Evolutionary conservation across 1,139 yeast species (phyloP).

Genomic region (Sugiyamaella grinbergsii): DNA sequence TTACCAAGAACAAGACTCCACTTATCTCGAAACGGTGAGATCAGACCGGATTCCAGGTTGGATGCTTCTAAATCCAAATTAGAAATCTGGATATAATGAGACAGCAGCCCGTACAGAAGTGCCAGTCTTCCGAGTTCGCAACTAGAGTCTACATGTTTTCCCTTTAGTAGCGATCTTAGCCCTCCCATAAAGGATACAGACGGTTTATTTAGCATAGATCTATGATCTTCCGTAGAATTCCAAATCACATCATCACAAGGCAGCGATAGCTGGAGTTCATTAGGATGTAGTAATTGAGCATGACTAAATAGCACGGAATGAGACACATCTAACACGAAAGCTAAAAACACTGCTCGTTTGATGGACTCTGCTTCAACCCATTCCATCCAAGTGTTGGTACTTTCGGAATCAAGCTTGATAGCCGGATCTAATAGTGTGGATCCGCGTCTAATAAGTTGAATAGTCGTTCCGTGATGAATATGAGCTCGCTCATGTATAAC

Average conservation of each 20-base stretch:
- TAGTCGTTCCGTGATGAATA: slow-evolving; percentile 74
- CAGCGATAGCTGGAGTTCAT: slow-evolving; percentile 67
- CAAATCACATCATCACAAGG: slow-evolving; percentile 82
- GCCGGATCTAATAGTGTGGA: slow-evolving; percentile 52
- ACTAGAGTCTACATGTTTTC: slow-evolving; percentile 20
- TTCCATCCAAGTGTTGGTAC: slow-evolving; percentile 46
- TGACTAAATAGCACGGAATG: slow-evolving; percentile 85
- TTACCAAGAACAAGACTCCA: slow-evolving; percentile 18
- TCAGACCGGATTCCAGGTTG: slow-evolving; percentile 18
- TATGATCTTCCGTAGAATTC: slow-evolving; percentile 49
- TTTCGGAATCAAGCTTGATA: slow-evolving; percentile 29
- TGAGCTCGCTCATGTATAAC: slow-evolving; percentile 67
- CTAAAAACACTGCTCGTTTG: slow-evolving; percentile 76
- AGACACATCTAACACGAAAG: slow-evolving; percentile 74
- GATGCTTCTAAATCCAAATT: slow-evolving; percentile 26
- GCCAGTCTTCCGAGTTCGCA: slow-evolving; percentile 27
- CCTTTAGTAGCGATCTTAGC: slow-evolving; percentile 11
- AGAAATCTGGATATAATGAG: slow-evolving; percentile 25
- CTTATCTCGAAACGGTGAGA: slow-evolving; percentile 23
- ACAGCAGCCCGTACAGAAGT: slow-evolving; percentile 25
- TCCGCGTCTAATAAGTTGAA: slow-evolving; percentile 69
- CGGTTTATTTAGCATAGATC: slow-evolving; percentile 15
- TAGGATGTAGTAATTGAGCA: slow-evolving; percentile 64
- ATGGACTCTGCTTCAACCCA: slow-evolving; percentile 81
- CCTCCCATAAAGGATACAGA: slow-evolving; percentile 17